Conservation (phyloP, 2,329 filamentous ascomycete species). For the Fusarium anguioides region DNA sequence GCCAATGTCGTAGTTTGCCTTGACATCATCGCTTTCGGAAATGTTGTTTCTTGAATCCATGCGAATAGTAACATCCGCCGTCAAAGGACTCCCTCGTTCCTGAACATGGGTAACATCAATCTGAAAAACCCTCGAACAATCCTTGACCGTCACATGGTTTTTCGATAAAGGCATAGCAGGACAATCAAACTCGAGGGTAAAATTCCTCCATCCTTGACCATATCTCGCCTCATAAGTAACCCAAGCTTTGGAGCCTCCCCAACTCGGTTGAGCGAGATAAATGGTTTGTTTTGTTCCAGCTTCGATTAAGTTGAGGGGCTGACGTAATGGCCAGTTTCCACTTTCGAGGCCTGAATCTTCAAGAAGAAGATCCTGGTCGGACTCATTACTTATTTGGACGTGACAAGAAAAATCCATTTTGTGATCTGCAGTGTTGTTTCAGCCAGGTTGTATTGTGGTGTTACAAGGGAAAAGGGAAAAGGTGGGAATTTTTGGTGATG, state of each 20-base stretch:
- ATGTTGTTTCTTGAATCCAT: background rate
- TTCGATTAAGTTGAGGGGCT: constrained; percentile 27
- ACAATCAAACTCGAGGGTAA: constrained; percentile 29
- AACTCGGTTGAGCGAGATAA: constrained; percentile 18
- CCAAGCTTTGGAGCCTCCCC: constrained; percentile 27
- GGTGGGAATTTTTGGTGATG: background rate
- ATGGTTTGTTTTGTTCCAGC: constrained; percentile 21
- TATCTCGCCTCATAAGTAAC: constrained; percentile 18
- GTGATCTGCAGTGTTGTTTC: accelerated
- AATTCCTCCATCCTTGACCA: constrained; percentile 19
- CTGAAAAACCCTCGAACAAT: constrained; percentile 9
- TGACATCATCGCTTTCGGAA: background rate
- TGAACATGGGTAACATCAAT: constrained; percentile 23
- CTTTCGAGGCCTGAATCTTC: constrained; percentile 23
- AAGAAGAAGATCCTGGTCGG: constrained; percentile 23
- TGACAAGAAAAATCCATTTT: constrained; percentile 32
- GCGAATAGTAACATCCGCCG: constrained; percentile 18
- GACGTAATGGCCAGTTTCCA: constrained; percentile 26
- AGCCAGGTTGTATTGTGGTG: too few species aligned
- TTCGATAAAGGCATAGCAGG: constrained; percentile 16
- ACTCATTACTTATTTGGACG: constrained; percentile 15
- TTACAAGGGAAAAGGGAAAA: background rate
- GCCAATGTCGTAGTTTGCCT: constrained; percentile 21
- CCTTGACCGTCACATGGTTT: constrained; percentile 14
- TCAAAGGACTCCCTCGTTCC: constrained; percentile 17